Percentiles rank a stretch among this genome's conserved stretches.
Evolutionary conservation across 2,329 filamentous ascomycete genomes (phyloP).

Genomic region (Rhinocladiella similis): DNA sequence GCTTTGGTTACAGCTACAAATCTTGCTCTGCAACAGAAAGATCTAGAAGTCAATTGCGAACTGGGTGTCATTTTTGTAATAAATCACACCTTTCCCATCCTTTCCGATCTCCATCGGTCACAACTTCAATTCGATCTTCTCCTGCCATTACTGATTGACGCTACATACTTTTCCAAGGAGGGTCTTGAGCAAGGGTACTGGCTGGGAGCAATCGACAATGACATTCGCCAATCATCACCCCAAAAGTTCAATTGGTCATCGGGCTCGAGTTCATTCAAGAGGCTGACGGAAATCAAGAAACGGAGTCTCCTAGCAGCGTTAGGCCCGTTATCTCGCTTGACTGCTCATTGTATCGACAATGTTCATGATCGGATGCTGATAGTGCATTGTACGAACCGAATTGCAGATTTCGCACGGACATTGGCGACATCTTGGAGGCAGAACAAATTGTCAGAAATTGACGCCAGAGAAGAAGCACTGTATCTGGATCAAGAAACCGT

Average conservation of each 20-base stretch:
- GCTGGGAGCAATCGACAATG: constrained; percentile 66
- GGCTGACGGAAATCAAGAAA: constrained; percentile 56
- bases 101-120: constrained; percentile 61
- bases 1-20: constrained; percentile 75
- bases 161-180: constrained; percentile 68
- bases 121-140: constrained; percentile 68
- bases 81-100: constrained; percentile 72
- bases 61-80: constrained; percentile 66
- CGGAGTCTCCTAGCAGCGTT: constrained; percentile 61
- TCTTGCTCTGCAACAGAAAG: constrained; percentile 65
- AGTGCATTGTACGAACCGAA: constrained; percentile 54
- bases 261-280: constrained; percentile 57
- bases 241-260: constrained; percentile 67
- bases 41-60: constrained; percentile 51
- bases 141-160: constrained; percentile 67
- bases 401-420: constrained; percentile 66
- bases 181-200: constrained; percentile 78
- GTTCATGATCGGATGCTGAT: constrained; percentile 47
- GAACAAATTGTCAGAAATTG: constrained; percentile 71
- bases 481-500: constrained; percentile 66
- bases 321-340: constrained; percentile 63
- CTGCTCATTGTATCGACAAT: constrained; percentile 62
- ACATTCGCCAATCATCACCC: constrained; percentile 56
- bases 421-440: constrained; percentile 72
- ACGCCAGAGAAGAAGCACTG: constrained; percentile 64